Conservation (phyloP, 2,329 filamentous ascomycete genomes). For the Didymella pomorum region DNA sequence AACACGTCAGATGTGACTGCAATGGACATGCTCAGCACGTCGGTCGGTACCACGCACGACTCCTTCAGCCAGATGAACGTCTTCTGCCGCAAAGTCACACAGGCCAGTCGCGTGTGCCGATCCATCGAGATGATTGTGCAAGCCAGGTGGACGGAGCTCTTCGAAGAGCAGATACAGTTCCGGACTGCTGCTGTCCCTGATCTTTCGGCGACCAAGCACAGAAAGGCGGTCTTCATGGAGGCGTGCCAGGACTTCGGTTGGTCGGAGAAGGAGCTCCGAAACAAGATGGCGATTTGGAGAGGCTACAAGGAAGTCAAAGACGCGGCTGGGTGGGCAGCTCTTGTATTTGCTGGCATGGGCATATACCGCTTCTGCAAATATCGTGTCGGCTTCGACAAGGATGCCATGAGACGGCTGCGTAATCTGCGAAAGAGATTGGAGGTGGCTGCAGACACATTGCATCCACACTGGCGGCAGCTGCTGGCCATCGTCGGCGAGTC, state of each 20-base stretch:
- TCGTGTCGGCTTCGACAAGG: constrained; percentile 61
- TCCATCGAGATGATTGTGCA: constrained; percentile 67
- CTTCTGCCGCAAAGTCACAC: constrained; percentile 56
- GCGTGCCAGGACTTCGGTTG: constrained; percentile 63
- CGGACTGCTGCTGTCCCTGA: constrained; percentile 52
- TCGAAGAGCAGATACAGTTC: constrained; percentile 59
- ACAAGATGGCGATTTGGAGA: constrained; percentile 63
- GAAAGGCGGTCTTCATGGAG: constrained; percentile 62
- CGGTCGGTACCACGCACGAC: constrained; percentile 21
- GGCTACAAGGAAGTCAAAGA: constrained; percentile 68
- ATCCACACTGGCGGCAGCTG: constrained; percentile 61
- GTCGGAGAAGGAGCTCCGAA: constrained; percentile 66
- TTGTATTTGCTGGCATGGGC: constrained; percentile 66
- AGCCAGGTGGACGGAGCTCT: constrained; percentile 65
- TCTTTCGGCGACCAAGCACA: constrained; percentile 58
- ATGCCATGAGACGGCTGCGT: constrained; percentile 59
- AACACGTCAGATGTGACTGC: constrained; percentile 17
- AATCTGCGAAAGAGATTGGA: constrained; percentile 59
- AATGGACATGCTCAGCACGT: constrained; percentile 25
- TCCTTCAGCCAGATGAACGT: constrained; percentile 55
- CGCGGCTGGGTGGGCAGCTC: constrained; percentile 62
- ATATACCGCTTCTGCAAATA: constrained; percentile 69
- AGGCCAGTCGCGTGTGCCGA: constrained; percentile 62
- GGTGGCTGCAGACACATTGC: constrained; percentile 62
- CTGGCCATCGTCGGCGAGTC: constrained; percentile 57